Evolutionary conservation across 495 filamentous ascomycete genomes (phyloP).

Genomic region (Aspergillus incahuasiensis): DNA sequence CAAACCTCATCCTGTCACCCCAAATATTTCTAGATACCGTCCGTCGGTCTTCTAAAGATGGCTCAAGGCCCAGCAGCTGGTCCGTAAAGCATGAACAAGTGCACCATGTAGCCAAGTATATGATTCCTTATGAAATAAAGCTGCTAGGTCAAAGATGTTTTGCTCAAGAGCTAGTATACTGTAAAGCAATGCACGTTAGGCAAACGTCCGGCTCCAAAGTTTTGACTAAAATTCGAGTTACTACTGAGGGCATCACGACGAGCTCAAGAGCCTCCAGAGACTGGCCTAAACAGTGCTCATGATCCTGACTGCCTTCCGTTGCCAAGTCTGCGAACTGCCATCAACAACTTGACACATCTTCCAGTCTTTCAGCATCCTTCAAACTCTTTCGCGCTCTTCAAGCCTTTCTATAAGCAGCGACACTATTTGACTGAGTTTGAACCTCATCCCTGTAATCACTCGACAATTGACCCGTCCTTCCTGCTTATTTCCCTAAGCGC

Average conservation of each 20-base stretch:
- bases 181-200: no score
- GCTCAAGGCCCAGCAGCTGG: no score
- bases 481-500: neutral
- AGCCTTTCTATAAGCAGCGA: neutral
- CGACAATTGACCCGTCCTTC: neutral
- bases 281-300: neutral
- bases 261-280: no score
- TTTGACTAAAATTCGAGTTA: no score
- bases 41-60: no score
- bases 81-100: no score
- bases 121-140: neutral
- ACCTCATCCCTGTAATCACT: neutral
- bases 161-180: neutral
- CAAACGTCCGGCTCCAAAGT: no score
- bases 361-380: neutral
- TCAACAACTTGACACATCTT: neutral
- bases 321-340: neutral
- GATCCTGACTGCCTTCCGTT: neutral
- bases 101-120: no score
- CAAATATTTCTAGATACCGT: no score
- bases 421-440: neutral
- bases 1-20: no score
- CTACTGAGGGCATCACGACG: no score
- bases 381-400: neutral
- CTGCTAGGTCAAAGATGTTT: neutral